Evolutionary conservation across 2,329 filamentous ascomycete species (phyloP), one percentile per base, ranked within the genome.

Genomic region (Thelonectria discophora): DNA sequence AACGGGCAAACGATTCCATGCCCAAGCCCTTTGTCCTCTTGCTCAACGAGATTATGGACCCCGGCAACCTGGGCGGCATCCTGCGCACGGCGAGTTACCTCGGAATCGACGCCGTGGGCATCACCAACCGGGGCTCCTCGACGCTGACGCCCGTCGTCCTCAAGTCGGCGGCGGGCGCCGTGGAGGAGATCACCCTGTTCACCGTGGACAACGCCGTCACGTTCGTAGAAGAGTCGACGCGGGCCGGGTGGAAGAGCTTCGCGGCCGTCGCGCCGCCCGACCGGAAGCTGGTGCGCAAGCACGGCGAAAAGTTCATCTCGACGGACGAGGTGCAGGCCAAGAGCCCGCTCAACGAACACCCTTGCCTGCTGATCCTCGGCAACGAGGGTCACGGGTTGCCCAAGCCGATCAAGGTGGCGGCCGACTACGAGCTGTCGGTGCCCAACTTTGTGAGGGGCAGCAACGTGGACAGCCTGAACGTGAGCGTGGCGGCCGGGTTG

Each of bases 1-100:
- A 61, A 17, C 73, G 75, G 5, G 66, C 70, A 13, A 74, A 67
- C 60, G 66, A 70, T 27, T 62, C 73, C 13, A 72, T 72, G 12
- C 82, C 79, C 58, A 86, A 89, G 52, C 92, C 92, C 0, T 82
- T 96, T 30, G 81, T 96, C 9, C 79, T 96, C 2, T 79, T 94
- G 32, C 80, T 95, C 2, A 90, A 95, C 68, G 86, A 90, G 55
- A 88, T 96, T 39, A 79, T 93, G 10, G 94, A 99, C 72, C 91
- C 93, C 0, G 93, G 92, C 24, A 99, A 99, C 73, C 81, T 98
- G 1, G 95, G 95, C 43, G 93, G 89, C 20, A 94, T 98, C 62
- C 83, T 98, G 45, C 90, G 95, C 37, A 92, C 92, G 6, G 93
- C 93, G 2, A 90, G 92, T 72, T 98, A 95, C 76, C 86, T 98